Percentiles rank a stretch among this genome's conserved stretches.
These are phyloP conservation scores for Hymenoscyphus linearis DNA, from an alignment of 2,329 filamentous ascomycete species.

Conservation along the genomic window DNA sequence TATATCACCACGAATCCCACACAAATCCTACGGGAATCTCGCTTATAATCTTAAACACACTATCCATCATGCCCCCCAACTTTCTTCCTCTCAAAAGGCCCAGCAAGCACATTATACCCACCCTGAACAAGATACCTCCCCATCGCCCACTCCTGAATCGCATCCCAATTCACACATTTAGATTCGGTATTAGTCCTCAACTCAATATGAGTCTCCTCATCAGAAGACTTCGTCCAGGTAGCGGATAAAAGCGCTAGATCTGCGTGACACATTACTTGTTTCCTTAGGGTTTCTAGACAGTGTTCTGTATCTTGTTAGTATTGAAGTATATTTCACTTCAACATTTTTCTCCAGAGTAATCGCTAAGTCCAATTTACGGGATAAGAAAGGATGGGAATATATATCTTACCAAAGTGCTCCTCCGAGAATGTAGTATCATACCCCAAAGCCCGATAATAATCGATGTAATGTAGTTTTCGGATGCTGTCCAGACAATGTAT, in stretches of 20 bases:
- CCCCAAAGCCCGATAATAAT: no score
- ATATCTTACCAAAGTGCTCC: no score
- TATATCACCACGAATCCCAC: neutral
- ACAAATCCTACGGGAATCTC: neutral
- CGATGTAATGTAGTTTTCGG: no score
- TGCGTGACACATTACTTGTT: neutral
- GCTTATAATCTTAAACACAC: neutral
- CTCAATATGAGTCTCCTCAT: neutral
- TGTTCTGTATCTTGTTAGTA: neutral
- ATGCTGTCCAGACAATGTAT: neutral
- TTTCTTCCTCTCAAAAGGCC: neutral
- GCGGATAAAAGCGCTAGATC: neutral
- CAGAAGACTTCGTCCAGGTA: neutral
- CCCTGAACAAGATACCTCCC: neutral
- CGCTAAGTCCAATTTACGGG: no score
- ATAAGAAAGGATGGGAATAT: no score
- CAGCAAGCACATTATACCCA: neutral
- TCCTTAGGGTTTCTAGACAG: neutral
- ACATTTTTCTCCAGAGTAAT: no score
- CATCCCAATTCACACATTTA: neutral
- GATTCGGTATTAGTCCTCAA: neutral
- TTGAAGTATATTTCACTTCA: neutral
- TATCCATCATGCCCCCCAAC: neutral
- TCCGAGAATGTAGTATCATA: no score
- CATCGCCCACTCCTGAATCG: neutral